phyloP scores from a whole-genome alignment of 1,284 basidiomycete genomes.

The Anthracocystis walkeri region DNA sequence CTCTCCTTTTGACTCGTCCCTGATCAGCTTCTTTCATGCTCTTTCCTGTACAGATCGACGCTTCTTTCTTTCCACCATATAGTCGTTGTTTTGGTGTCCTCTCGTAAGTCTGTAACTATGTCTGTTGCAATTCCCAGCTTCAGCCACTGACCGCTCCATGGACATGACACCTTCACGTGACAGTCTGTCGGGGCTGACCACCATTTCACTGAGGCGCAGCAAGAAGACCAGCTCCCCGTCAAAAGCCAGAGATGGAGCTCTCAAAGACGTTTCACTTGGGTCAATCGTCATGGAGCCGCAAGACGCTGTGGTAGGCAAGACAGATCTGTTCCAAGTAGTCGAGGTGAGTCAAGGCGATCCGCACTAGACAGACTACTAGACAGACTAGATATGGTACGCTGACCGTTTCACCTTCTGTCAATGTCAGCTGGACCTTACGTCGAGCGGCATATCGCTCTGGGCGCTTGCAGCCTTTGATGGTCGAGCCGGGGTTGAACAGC shows the following conservation, averaged over 20 bases:
- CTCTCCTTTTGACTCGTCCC: not conserved
- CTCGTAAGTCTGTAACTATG: constrained; percentile 3
- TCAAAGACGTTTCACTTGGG: constrained; percentile 13
- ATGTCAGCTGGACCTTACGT: too few relatives aligned
- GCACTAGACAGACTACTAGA: too few relatives aligned
- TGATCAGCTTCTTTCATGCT: not conserved
- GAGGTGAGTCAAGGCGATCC: constrained; percentile 14
- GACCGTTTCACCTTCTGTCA: too few relatives aligned
- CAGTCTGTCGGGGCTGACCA: constrained; percentile 11
- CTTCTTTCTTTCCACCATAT: constrained; percentile 5
- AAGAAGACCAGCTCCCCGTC: not conserved
- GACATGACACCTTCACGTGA: not conserved
- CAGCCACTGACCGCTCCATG: not conserved
- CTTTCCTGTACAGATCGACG: constrained; percentile 15
- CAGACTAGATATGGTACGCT: too few relatives aligned
- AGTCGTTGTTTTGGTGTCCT: constrained; percentile 26
- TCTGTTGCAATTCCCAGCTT: not conserved
- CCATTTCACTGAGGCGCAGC: constrained; percentile 13
- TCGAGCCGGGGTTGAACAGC: too few relatives aligned
- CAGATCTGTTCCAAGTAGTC: constrained; percentile 13
- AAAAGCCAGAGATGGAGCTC: not conserved
- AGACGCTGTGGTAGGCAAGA: constrained; percentile 15
- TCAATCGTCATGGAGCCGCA: constrained; percentile 22
- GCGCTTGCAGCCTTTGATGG: too few relatives aligned
- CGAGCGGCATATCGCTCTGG: too few relatives aligned